A percentile compares a stretch with the other conserved stretches of the same genome.
phyloP scores from a whole-genome alignment of 352 stramenopile species.

The Phytophthora tentaculata region DNA sequence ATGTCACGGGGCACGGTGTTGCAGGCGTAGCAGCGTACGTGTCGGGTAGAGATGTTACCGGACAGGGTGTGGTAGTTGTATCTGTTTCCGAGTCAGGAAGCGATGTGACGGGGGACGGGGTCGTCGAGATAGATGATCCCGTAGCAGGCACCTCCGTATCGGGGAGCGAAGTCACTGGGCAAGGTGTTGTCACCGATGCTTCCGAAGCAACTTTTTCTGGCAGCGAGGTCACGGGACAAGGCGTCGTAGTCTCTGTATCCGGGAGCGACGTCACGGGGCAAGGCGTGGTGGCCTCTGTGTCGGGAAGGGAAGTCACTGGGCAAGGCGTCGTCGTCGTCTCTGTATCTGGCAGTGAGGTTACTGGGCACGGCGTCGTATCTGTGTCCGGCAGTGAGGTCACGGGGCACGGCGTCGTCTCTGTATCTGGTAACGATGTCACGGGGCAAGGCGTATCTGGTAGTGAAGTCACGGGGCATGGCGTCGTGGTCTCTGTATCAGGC shows the following conservation, averaged over 20 bases:
- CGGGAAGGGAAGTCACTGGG: conserved; percentile 15
- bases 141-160: conserved; percentile 29
- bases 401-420: conserved; percentile 11
- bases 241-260: background rate
- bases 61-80: background rate
- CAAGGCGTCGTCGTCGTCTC: conserved; percentile 7
- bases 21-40: too few species aligned
- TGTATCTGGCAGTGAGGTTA: background rate
- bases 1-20: background rate
- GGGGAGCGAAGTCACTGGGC: background rate
- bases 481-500: conserved; percentile 17
- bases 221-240: conserved; percentile 5
- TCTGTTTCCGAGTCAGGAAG: conserved; percentile 31
- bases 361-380: background rate
- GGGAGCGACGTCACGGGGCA: conserved; percentile 1
- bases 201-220: conserved; percentile 4
- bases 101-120: conserved; percentile 17
- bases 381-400: conserved; percentile 19
- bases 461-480: conserved; percentile 13
- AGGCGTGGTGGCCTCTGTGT: background rate
- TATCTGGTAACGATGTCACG: conserved; percentile 11
- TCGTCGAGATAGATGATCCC: conserved; percentile 4
- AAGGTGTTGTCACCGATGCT: too few species aligned
- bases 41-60: background rate
- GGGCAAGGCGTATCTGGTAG: conserved; percentile 17